Base-by-base conservation (phyloP, 2,329 filamentous ascomycete genomes). In the Calycina herbarum region DNA sequence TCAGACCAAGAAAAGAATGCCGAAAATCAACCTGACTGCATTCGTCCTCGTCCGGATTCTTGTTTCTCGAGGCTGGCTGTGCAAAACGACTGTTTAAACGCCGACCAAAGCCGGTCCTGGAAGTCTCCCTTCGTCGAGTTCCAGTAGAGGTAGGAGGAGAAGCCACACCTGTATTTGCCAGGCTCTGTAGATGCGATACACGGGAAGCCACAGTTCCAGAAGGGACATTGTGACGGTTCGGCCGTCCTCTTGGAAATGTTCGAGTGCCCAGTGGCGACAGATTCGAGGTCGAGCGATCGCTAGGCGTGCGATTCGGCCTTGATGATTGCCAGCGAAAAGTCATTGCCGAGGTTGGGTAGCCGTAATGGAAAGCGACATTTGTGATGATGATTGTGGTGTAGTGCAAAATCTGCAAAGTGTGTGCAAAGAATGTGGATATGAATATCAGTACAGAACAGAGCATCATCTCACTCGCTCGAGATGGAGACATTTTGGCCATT, bases 121-220 rank as follows among this genome's bases (percentile, higher is more conserved):
- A 73, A 64, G 67, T 66, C 45, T 72, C 69, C 11, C 70, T 66
- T 59, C 58, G 63, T 7, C 66, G 63, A 69, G 71, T 70, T 66
- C 75, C 66, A 66, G 69, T 67, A 62, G 72, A 71, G 66, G 74
- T 71, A 70, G 71, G 67, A 63, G 68, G 65, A 59, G 67, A 61
- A 51, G 66, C 48, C n/a, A 40, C 17, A 24, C 27, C 51, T 31
- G 68, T 65, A 63, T 71, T 70, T 61, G 71, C 68, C 66, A 76
- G 67, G 35, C 65, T 67, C 64, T 77, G 71, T 57, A 80, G 71
- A 64, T 74, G 73, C 38, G 68, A 71, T 65, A 77, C 69, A 58
- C 75, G 78, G 17, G 76, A 76, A 15, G 73, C 72, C 11, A 79
- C 76, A 56, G 76, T 77, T 51, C 77, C 77, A 45, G 65, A 68